Evolutionary conservation across 108 stramenopile genomes (phyloP).

Genomic region (Aureococcus anophagefferens): DNA sequence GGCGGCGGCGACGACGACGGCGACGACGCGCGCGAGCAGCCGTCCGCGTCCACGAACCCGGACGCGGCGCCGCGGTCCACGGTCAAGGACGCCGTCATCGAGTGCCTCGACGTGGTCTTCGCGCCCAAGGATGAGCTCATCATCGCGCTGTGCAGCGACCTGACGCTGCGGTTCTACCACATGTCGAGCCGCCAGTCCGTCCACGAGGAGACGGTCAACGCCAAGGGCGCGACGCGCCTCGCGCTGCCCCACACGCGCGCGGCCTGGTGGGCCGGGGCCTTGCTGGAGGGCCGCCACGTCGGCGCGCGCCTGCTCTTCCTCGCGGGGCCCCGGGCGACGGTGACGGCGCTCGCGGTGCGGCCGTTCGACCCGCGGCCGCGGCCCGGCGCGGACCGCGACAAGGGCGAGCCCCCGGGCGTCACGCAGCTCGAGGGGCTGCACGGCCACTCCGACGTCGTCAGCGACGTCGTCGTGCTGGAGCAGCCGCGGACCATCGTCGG

Average conservation of each 20-base stretch:
- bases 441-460: conserved; percentile 15
- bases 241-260: neutral
- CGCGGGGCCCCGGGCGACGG: neutral
- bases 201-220: neutral
- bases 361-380: neutral
- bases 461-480: conserved; percentile 19
- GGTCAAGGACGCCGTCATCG: neutral
- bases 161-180: neutral
- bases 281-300: neutral
- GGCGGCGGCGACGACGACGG: neutral
- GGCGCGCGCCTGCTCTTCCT: neutral
- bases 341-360: neutral
- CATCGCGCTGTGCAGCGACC: neutral
- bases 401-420: neutral
- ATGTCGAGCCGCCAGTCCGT: neutral
- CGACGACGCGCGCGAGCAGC: neutral
- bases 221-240: neutral
- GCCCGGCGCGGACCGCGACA: neutral
- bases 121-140: neutral
- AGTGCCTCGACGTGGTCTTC: neutral
- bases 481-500: conserved; percentile 15
- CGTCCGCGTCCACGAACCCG: too few species aligned
- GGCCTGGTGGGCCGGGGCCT: neutral
- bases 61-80: too few species aligned
- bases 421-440: neutral